Evolutionary conservation across 495 filamentous ascomycete species (phyloP), one percentile per base, ranked within the genome.

Genomic region (Trichoderma asperelloides): DNA sequence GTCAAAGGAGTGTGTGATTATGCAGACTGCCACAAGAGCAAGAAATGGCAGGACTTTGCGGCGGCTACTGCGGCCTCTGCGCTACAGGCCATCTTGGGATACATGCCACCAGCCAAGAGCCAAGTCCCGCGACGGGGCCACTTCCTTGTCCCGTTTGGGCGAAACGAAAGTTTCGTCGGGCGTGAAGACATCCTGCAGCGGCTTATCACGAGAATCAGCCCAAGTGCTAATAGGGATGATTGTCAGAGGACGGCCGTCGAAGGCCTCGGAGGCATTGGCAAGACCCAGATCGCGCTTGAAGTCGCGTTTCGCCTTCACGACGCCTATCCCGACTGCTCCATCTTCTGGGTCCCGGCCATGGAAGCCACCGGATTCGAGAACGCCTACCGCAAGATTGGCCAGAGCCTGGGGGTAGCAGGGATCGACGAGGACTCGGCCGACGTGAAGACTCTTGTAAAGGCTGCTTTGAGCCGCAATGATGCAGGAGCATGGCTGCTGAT

Each of bases 261-360:
- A 37, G 83, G 84, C 0, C 73, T 83, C 5, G 82, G 81, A 0
- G 83, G 82, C 1, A 71, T 82, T 7, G 82, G 81, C 0, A 86
- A 86, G 66, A 82, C 83, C 0, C 82, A 84, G 66, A 70, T 86
- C 18, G 78, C 76, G 2, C 67, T 87, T 11, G 78, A 82, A 64
- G 64, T 84, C 41, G 78, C 78, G 0, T 81, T 80, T 67, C 75
- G 77, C 66, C 65, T 72, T 7, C 75, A 71, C 74, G 0, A 69
- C 12, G 62, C 69, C n/a, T 63, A 76, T 6, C 69, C 75, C 1
- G 74, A 79, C 0, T 82, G 74, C 64, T 80, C 72, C 62, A 69
- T 85, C 28, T 81, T 84, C 68, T 85, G 81, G 83, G 73, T 83
- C 1, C 74, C 79, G 23, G 79, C 75, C 2, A 69, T 76, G 23